Evolutionary conservation across 768 basidiomycete genomes (phyloP), one percentile per base, ranked within the genome.

Genomic region (Lepiota venenata): DNA sequence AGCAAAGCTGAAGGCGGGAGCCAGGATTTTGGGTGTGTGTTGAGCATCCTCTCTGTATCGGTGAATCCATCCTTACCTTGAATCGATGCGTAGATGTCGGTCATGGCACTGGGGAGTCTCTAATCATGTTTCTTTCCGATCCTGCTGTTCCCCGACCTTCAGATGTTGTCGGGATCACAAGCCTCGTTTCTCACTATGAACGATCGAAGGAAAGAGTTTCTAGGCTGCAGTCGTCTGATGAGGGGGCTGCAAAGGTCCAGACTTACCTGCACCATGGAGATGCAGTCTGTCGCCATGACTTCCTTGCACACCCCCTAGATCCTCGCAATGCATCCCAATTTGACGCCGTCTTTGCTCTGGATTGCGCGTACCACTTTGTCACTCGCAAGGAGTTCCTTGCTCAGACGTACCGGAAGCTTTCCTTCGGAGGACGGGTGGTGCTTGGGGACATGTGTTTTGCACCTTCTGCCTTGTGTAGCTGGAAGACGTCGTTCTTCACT

Each of bases 361-460:
- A 88, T 61, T 87, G 85, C 58, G 85, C 84, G 2, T 87, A 86
- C 61, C 85, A 88, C 61, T 87, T 86, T 63, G 57, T 72, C 11
- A 78, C 81, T 1, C 77, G 85, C 25, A 58, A 59, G 6, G 56
- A 50, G 5, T 87, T 88, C 62, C 71, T 88, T 10, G 63, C 65
- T 12, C 84, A 87, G 62, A 66, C 73, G 2, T 74, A 77, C 58
- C 47, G 35, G 3, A 74, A 73, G 37, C 74, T 88, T 3, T 62
- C 64, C 0, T 71, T 73, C 4, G 79, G 78, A 3, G 84, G 85
- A 10, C 65, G 70, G 12, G 67, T 87, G 47, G 82, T 80, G 7
- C 73, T 87, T 1, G 83, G 81, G 2, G 87, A 88, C 60, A 79
- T 87, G 38, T 80, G 80, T 59, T 81, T 85, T 58, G 66, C 71